Base-by-base conservation (phyloP, 148 eudicot genomes). In the Spergularia marina region DNA sequence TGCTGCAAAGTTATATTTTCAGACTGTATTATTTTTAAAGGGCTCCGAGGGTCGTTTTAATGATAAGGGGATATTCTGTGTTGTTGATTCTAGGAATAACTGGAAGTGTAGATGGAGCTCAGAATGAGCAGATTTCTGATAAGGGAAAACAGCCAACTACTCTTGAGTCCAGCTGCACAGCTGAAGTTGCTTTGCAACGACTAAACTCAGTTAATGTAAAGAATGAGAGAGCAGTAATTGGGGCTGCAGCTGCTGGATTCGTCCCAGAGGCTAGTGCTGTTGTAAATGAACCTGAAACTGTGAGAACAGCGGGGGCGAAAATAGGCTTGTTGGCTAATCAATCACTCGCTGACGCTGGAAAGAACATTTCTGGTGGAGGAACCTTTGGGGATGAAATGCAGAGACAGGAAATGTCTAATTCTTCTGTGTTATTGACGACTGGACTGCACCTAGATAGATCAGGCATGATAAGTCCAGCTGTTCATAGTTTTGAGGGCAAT, bases 71-170 rank as follows among this genome's bases (percentile, higher is more conserved):
- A 71, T 34, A 53, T 58, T 5, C 13, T 73, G 36, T 34, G 55
- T 70, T 82, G 60, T 55, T 76, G 58, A 41, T 70, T 51, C n/a
- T 47, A 80, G 79, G 81, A 70, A 55, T 81, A 70, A 65, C 65
- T 68, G 78, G 81, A 77, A 57, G 68, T 78, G 82, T 86, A 80
- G 98, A 92, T 82, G 96, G 88, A 73, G 65, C 84, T 76, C 85
- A 86, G 63, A 86, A 78, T 70, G 98, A 93, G 66, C 76, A 71
- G 55, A 54, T 74, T 61, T 85, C 88, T 65, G 87, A 85, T 51
- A 87, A 87, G 76, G 91, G 87, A 55, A 90, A 87, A 77, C 97
- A 85, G 53, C 87, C 85, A 74, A 60, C 82, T 25, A 53, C 70
- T 75, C 62, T 78, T 75, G 90, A 88, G 62, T 78, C 81, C 69